These are phyloP conservation scores for Metschnikowia picachoensis DNA, from an alignment of 805 yeast genomes.

Conservation along the genomic window DNA sequence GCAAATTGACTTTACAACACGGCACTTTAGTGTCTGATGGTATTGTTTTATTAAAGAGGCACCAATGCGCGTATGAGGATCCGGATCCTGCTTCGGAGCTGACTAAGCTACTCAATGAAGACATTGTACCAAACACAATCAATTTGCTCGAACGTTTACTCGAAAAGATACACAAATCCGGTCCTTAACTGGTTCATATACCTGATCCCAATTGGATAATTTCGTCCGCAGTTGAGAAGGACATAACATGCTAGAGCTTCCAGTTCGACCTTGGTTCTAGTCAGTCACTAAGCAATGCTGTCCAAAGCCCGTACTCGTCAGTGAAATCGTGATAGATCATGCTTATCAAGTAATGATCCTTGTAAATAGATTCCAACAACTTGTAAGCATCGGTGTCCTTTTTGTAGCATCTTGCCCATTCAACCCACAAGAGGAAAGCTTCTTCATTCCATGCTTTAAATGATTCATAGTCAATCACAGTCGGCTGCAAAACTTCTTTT, in stretches of 20 bases:
- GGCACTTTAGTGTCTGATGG: constrained; percentile 50
- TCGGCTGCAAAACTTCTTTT: constrained; percentile 85
- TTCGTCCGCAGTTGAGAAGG: neutral
- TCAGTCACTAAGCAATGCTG: constrained; percentile 41
- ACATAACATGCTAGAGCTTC: constrained; percentile 4
- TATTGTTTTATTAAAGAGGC: constrained; percentile 33
- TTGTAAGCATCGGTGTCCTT: constrained; percentile 51
- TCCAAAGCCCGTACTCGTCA: constrained; percentile 76
- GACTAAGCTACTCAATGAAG: constrained; percentile 29
- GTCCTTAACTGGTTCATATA: neutral
- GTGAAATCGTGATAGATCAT: constrained; percentile 82
- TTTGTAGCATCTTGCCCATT: constrained; percentile 84
- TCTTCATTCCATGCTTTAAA: constrained; percentile 96
- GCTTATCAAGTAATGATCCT: constrained; percentile 72
- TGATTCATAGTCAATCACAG: constrained; percentile 87
- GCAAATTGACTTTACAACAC: constrained; percentile 48
- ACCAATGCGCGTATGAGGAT: constrained; percentile 32
- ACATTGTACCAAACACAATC: constrained; percentile 23
- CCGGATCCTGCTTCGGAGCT: constrained; percentile 23
- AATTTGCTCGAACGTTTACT: constrained; percentile 27
- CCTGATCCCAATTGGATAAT: neutral
- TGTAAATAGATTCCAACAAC: constrained; percentile 57
- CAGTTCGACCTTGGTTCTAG: constrained; percentile 14
- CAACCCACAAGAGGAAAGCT: constrained; percentile 84
- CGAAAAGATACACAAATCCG: constrained; percentile 5